Conservation (phyloP, 139 green algal species). For the Gonium pectorale region DNA sequence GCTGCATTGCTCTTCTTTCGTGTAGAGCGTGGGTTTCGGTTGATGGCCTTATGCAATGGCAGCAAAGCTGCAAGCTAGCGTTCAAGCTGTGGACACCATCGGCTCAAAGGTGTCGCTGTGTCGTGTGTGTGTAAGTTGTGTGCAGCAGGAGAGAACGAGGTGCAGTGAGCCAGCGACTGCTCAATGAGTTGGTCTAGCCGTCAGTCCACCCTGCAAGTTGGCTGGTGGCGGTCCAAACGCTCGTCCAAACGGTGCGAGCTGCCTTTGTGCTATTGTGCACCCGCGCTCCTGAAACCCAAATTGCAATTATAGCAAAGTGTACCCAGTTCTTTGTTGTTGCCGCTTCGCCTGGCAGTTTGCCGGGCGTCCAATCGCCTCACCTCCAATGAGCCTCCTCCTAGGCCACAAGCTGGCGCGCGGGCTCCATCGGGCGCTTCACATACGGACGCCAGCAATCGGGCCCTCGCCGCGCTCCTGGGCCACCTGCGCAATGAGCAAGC, state of each 20-base stretch:
- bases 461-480: not conserved
- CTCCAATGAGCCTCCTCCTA: constrained; percentile 4
- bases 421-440: not conserved
- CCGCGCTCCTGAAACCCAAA: not conserved
- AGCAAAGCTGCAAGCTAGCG: too few species aligned
- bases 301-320: not conserved
- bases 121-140: too few species aligned
- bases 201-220: not conserved
- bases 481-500: constrained; percentile 1
- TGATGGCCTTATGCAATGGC: too few species aligned
- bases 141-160: too few species aligned
- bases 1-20: too few species aligned
- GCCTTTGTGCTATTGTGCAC: not conserved
- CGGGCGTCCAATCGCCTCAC: not conserved
- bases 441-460: not conserved
- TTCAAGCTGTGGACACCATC: too few species aligned
- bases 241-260: not conserved
- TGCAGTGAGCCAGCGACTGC: too few species aligned
- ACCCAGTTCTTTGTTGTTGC: not conserved
- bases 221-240: not conserved
- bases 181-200: too few species aligned
- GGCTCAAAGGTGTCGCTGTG: too few species aligned
- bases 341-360: not conserved
- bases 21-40: too few species aligned
- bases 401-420: not conserved